These are phyloP conservation scores for Chaetomium cochliodes DNA, from an alignment of 495 filamentous ascomycete genomes.

Conservation along the genomic window DNA sequence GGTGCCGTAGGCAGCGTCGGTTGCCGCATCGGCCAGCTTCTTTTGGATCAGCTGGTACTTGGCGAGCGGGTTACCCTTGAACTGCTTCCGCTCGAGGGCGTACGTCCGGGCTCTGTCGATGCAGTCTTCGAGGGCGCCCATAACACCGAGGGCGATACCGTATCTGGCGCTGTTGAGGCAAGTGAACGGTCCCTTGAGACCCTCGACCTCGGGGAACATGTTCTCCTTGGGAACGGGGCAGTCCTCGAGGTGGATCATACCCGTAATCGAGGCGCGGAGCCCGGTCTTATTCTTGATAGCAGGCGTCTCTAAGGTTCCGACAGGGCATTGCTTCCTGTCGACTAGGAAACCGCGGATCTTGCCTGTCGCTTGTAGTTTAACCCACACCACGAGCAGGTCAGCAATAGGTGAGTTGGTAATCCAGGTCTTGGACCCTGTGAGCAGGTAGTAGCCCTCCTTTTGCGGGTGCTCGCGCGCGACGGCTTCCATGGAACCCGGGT, in stretches of 20 bases:
- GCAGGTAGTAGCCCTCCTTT: slow-evolving; percentile 77
- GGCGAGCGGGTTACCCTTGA: slow-evolving; percentile 91
- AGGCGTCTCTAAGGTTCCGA: slow-evolving; percentile 88
- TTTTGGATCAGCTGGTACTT: slow-evolving; percentile 99
- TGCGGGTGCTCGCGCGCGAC: slow-evolving; percentile 79
- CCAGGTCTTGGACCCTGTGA: slow-evolving; percentile 94
- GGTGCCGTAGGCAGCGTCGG: slow-evolving; percentile 86
- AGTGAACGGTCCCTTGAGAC: slow-evolving; percentile 83
- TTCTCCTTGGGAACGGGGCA: slow-evolving; percentile 87
- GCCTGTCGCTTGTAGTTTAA: slow-evolving; percentile 82
- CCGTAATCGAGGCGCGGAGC: slow-evolving; percentile 87
- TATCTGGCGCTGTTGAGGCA: slow-evolving; percentile 91
- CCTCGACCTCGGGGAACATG: slow-evolving; percentile 91
- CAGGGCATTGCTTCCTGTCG: slow-evolving; percentile 74
- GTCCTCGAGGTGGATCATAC: slow-evolving; percentile 93
- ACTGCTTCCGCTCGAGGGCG: slow-evolving; percentile 88
- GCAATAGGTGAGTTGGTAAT: slow-evolving; percentile 97
- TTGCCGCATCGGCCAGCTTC: slow-evolving; percentile 89
- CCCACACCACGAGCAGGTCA: slow-evolving; percentile 91
- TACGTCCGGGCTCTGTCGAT: slow-evolving; percentile 78
- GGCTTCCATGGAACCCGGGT: slow-evolving; percentile 95
- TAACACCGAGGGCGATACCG: slow-evolving; percentile 90
- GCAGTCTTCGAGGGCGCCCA: slow-evolving; percentile 92
- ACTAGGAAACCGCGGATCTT: slow-evolving; percentile 96
- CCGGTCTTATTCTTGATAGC: slow-evolving; percentile 94